Conservation (phyloP, 2,329 filamentous ascomycete genomes). For the Celoporthe dispersa region DNA sequence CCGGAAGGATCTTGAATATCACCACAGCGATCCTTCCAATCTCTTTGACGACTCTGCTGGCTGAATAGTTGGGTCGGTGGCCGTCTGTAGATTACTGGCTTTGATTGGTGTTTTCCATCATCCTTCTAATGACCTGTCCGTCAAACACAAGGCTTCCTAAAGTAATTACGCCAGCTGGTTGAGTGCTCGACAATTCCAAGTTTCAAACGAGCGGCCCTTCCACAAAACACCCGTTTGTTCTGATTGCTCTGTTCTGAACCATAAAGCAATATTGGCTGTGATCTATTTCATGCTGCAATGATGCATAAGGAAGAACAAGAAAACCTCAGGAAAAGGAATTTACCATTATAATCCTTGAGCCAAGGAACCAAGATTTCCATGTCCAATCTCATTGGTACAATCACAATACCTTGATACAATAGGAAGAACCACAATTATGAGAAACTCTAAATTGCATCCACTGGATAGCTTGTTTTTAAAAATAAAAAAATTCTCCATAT, state of each 20-base stretch:
- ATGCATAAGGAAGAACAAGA: not conserved
- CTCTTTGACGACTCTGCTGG: not conserved
- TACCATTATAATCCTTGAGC: too few species aligned
- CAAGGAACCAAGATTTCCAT: not conserved
- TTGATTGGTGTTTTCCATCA: not conserved
- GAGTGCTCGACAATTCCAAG: too few species aligned
- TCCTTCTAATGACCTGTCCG: not conserved
- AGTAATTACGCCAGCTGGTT: too few species aligned
- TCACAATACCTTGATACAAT: too few species aligned
- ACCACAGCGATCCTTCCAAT: not conserved
- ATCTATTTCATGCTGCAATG: not conserved
- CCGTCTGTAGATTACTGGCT: not conserved
- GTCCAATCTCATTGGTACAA: too few species aligned
- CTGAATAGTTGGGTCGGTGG: too few species aligned
- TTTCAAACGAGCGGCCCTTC: not conserved
- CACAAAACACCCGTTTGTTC: not conserved
- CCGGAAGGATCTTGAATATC: not conserved
- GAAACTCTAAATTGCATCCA: too few species aligned
- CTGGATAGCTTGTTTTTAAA: too few species aligned
- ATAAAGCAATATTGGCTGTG: not conserved
- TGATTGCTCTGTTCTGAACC: not conserved
- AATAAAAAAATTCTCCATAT: too few species aligned
- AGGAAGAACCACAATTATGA: too few species aligned
- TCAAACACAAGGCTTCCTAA: not conserved
- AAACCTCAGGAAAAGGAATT: too few species aligned